Evolutionary conservation across 768 basidiomycete genomes (phyloP).

Genomic region (Sporobolomyces pararoseus): DNA sequence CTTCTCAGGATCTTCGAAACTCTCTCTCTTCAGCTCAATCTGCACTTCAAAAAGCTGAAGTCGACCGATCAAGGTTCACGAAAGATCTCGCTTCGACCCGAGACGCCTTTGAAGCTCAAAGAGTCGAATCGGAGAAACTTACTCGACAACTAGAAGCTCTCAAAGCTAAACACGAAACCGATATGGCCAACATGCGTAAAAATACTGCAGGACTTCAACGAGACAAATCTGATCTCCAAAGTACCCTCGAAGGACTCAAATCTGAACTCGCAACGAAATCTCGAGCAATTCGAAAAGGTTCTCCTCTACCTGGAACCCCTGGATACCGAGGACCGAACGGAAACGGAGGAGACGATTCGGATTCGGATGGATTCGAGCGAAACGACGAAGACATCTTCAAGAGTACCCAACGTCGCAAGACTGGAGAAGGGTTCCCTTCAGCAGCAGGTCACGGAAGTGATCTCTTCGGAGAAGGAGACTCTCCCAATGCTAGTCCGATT

Average conservation of each 20-base stretch:
- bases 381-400: conserved; percentile 51
- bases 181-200: conserved; percentile 84
- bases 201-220: conserved; percentile 79
- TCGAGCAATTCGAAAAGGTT: conserved; percentile 55
- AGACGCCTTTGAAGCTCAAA: conserved; percentile 75
- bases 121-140: conserved; percentile 61
- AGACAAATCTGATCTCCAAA: conserved; percentile 88
- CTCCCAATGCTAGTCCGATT: conserved; percentile 46
- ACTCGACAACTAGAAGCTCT: conserved; percentile 60
- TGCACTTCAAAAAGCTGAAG: conserved; percentile 65
- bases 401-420: conserved; percentile 45
- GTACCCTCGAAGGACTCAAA: conserved; percentile 70
- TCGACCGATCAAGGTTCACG: conserved; percentile 75
- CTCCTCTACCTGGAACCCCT: conserved; percentile 28
- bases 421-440: conserved; percentile 42
- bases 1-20: conserved; percentile 75
- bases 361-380: conserved; percentile 19
- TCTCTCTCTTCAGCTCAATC: conserved; percentile 66
- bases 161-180: conserved; percentile 88
- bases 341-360: conserved; percentile 19
- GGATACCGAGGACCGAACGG: conserved; percentile 15
- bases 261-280: conserved; percentile 61
- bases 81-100: conserved; percentile 68
- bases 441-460: conserved; percentile 17
- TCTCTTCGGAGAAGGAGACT: conserved; percentile 39